Conservation (phyloP, 106 monocot species). For the Cymbidium sinense region DNA sequence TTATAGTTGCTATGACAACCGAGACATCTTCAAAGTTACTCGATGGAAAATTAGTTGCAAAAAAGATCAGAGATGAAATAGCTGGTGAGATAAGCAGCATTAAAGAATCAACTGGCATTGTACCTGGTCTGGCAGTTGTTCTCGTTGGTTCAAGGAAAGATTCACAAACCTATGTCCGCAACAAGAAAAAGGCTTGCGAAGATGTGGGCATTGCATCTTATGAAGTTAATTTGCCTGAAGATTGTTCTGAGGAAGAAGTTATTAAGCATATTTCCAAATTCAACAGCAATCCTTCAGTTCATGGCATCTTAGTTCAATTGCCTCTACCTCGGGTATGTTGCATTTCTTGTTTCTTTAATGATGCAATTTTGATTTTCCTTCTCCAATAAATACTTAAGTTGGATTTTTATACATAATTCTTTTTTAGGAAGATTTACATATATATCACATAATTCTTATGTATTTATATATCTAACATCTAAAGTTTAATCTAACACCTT, state of each 20-base stretch:
- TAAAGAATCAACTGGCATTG: constrained; percentile 65
- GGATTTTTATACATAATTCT: background rate
- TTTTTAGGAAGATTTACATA: too few species aligned
- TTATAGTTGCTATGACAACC: constrained; percentile 30
- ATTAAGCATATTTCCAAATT: constrained; percentile 59
- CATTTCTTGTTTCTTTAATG: background rate
- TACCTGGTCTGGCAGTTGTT: constrained; percentile 85
- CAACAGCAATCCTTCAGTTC: constrained; percentile 69
- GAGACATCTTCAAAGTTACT: constrained; percentile 60
- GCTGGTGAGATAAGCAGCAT: constrained; percentile 54
- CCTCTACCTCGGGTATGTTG: constrained; percentile 80
- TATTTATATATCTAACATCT: too few species aligned
- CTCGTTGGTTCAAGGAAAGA: constrained; percentile 90
- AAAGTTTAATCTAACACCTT: too few species aligned
- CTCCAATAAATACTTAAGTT: background rate
- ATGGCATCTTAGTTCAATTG: constrained; percentile 93
- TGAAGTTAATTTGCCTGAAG: constrained; percentile 81
- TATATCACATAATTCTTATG: too few species aligned
- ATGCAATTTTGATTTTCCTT: background rate
- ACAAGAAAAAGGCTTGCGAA: constrained; percentile 96
- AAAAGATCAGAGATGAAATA: constrained; percentile 80
- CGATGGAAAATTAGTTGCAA: constrained; percentile 75
- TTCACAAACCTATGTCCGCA: constrained; percentile 90
- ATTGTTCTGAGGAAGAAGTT: constrained; percentile 76
- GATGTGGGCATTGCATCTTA: constrained; percentile 75